These are phyloP conservation scores for Tolypocladium inflatum DNA, from an alignment of 2,329 filamentous ascomycete species.

Conservation along the genomic window DNA sequence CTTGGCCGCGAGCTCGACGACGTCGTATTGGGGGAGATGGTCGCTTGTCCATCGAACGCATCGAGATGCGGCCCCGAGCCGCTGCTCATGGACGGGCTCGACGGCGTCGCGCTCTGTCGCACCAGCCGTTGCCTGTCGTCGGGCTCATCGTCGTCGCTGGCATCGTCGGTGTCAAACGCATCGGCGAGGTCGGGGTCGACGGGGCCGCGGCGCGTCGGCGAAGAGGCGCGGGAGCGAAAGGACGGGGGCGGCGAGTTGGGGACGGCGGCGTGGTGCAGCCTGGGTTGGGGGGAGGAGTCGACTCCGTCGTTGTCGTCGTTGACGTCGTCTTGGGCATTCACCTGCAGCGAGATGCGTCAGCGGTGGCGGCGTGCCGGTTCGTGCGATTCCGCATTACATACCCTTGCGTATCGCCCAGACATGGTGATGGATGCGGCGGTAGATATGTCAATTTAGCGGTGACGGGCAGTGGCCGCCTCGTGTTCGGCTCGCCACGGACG, in stretches of 20 bases:
- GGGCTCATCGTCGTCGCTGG: slow-evolving; percentile 59
- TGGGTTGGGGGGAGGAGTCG: slow-evolving; percentile 16
- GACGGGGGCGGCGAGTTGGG: slow-evolving; percentile 66
- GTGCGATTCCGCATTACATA: slow-evolving; percentile 22
- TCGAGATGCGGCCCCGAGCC: neutral
- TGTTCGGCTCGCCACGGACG: neutral
- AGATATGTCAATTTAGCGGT: neutral
- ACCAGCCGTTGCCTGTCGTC: slow-evolving; percentile 85
- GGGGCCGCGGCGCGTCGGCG: slow-evolving; percentile 29
- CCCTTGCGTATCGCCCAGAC: slow-evolving; percentile 49
- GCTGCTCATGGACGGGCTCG: slow-evolving; percentile 8
- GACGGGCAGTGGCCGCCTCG: neutral
- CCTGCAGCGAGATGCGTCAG: slow-evolving; percentile 25
- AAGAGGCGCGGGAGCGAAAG: slow-evolving; percentile 75
- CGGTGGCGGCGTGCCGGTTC: neutral
- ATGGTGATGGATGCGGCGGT: slow-evolving; percentile 25
- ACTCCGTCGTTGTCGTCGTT: slow-evolving; percentile 45
- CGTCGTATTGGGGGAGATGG: slow-evolving; percentile 5
- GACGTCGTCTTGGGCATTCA: slow-evolving; percentile 50
- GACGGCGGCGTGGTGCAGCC: slow-evolving; percentile 24
- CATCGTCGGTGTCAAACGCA: slow-evolving; percentile 78
- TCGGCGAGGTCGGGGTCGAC: slow-evolving; percentile 81
- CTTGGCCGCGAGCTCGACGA: slow-evolving; percentile 29
- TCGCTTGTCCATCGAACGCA: neutral
- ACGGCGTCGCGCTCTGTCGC: slow-evolving; percentile 44